Evolutionary conservation across 495 filamentous ascomycete genomes (phyloP), one percentile per base, ranked within the genome.

Genomic region (Friedmanniomyces simplex): DNA sequence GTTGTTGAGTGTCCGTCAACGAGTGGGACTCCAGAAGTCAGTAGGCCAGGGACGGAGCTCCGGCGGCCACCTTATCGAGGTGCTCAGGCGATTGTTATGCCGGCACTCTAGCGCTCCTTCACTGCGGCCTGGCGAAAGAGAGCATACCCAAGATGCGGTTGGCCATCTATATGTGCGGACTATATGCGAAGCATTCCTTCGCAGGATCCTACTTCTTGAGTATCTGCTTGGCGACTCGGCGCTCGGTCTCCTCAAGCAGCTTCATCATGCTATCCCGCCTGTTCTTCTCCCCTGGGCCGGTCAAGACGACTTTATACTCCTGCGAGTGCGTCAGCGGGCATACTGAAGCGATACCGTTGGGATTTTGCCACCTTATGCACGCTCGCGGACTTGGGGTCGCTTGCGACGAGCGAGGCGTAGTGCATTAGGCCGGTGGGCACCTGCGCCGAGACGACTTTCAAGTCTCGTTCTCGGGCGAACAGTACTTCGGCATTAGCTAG

Each of bases 401-500:
- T 54, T 1, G 55, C 50, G 8, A 58, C 41, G 1, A 63, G 39
- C 25, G 45, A 25, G 13, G 54, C 39, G 25, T 54, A 48, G 43
- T 58, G 48, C 6, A 39, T 47, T 11, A 62, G 49, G 14, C 55
- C 55, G 11, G 22, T 26, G 5, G 25, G 49, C 16, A 39, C 32
- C 41, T 62, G 48, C 10, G 47, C 48, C n/a, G 55, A 45, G 12
- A 62, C 43, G 14, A 58, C 55, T 47, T 57, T 58, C 34, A 62
- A 22, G 36, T 58, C 49, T 13, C 55, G 26, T n/a, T 58, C 55
- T 30, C 50, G 41, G 1, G 49, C 20, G 50, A 55, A 59, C 12
- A 63, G 41, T 8, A 63, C 50, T 55, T 47, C 41, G 22, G 59
- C 59, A 36, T 62, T 57, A 7, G 59, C 54, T 62, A 28, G 41